Evolutionary conservation across 371 early-diverging fungal genomes (phyloP).

Genomic region (Neoconidiobolus thromboides): DNA sequence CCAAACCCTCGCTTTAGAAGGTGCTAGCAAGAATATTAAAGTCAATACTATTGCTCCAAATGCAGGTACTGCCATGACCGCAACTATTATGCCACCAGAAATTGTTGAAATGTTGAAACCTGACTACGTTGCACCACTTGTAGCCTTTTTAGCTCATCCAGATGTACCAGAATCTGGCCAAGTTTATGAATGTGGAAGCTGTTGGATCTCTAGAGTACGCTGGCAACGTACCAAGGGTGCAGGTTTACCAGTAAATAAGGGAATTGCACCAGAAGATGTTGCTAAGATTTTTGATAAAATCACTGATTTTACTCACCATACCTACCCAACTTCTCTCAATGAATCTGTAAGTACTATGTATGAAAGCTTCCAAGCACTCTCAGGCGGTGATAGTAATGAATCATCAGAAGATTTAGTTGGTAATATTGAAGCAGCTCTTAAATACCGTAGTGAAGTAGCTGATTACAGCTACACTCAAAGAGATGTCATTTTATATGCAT

Average conservation of each 20-base stretch:
- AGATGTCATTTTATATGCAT: constrained; percentile 84
- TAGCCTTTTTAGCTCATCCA: constrained; percentile 83
- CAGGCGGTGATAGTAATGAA: constrained; percentile 2
- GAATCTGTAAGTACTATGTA: constrained; percentile 71
- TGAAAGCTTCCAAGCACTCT: constrained; percentile 39
- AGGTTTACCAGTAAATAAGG: constrained; percentile 72
- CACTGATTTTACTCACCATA: constrained; percentile 79
- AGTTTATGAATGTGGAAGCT: constrained; percentile 86
- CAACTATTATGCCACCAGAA: constrained; percentile 88
- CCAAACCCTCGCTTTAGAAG: constrained; percentile 82
- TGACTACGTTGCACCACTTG: constrained; percentile 88
- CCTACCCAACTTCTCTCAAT: constrained; percentile 56
- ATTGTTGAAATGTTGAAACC: constrained; percentile 84
- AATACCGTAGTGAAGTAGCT: constrained; percentile 20
- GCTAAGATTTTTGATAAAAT: constrained; percentile 48
- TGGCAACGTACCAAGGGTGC: constrained; percentile 84
- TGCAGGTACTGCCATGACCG: constrained; percentile 97
- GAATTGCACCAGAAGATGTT: constrained; percentile 69
- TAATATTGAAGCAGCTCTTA: constrained; percentile 46
- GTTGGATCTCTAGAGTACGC: constrained; percentile 77
- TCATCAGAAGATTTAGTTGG: constrained; percentile 19
- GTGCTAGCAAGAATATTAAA: constrained; percentile 79
- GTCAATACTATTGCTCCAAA: constrained; percentile 94
- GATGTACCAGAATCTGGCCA: constrained; percentile 61
- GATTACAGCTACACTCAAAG: constrained; percentile 59